Base-by-base conservation (phyloP, 169 alveolate genomes). In the Cryptosporidium sp. region DNA sequence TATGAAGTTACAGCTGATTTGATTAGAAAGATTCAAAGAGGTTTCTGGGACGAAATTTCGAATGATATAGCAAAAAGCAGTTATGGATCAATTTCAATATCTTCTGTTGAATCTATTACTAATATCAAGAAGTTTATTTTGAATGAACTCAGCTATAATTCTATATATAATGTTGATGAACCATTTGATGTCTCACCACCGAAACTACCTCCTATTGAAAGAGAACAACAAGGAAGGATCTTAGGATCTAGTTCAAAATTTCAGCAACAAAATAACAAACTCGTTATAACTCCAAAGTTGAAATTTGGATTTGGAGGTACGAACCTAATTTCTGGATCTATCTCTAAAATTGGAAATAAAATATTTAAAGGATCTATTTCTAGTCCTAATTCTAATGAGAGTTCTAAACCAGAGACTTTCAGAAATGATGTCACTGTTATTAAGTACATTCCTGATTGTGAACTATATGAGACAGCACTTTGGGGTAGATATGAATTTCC, bases 121-220 rank as follows among this genome's bases (percentile, higher is more conserved):
- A 62, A 56, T 7, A 39, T 62, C 62, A 62, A 26, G 33, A 80
- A 65, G 37, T 45, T 80, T 10, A 61, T 62, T n/a, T 65, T 80
- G 33, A 65, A 42, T 62, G 89, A 80, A 37, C 35, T 80, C 35
- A 48, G 23, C 21, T 39, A 62, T 31, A 62, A 62, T 62, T 39
- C 89, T 12, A 60, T 80, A 58, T 80, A 80, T 33, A 80, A 70
- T 62, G 68, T 80, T 80, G 89, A 80, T 45, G 75, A 60, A 9
- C 89, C 89, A 14, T 62, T 80, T 80, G 75, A 80, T 80, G 89
- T 80, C 60, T 80, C 89, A 9, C 75, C 89, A 62, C 73, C 80
- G 1, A 21, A n/a, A 6, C 53, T 80, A 23, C 1, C 53, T 67
- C 72, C 68, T 39, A n/a, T 80, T 21, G 89, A 60, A 10, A 80